Base-by-base conservation (phyloP, 805 yeast species). In the Candida tibetensis region DNA sequence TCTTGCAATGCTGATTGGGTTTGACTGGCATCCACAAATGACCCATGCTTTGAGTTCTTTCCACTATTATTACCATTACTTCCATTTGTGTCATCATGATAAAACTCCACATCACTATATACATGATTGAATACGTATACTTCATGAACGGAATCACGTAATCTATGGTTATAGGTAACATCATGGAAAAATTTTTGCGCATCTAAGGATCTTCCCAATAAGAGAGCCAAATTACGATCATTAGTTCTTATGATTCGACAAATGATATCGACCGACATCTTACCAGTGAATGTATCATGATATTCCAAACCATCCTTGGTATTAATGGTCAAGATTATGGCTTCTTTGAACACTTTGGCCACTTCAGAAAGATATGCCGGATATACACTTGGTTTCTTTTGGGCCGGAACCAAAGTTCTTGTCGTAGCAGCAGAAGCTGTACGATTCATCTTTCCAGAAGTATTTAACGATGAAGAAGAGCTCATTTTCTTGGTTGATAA, bases 171-270 rank as follows among this genome's bases (percentile, higher is more conserved):
- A 62, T 91, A 91, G 0, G 96, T 85, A 17, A 90, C 97, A 64
- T 93, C 99, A 55, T 88, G 96, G 62, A 93, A 89, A 40, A 88
- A 78, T 58, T 86, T 86, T 52, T 93, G 98, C 1, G 96, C 95
- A 63, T 93, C 98, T 39, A 93, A 67, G 0, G 97, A 82, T 46
- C 99, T 73, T 19, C 98, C 99, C 34, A 93, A 65, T 23, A 93
- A 66, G 32, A 93, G 66, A 0, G 98, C 98, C 51, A 93, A 65
- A 50, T 89, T 90, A 42, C 99, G 72, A 59, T 93, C 99, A 6
- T 88, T 84, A 1, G 96, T 91, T 48, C 95, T 72, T 35, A 91
- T 82, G 37, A 93, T 85, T 40, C 82, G 72, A 40, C 95, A 82
- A 42, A 93, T 80, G n/a, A 82, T 76, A 58, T 89, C 96, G 21